Percentiles rank a stretch among this genome's conserved stretches.
Evolutionary conservation across 768 basidiomycete genomes (phyloP).

Genomic region (Pleurotus pulmonarius): DNA sequence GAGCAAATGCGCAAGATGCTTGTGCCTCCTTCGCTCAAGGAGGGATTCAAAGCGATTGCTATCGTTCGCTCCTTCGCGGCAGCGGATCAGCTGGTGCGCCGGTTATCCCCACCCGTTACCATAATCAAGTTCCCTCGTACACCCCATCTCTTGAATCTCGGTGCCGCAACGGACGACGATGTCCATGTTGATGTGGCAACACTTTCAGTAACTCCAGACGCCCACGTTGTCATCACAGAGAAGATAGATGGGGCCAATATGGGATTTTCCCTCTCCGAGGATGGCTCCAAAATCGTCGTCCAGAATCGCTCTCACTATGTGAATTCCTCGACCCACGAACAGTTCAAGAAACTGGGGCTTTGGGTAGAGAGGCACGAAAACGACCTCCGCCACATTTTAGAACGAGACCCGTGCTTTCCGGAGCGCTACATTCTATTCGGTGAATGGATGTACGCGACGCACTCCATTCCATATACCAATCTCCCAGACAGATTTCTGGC

Average conservation of each 20-base stretch:
- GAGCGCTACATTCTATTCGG: slow-evolving; percentile 60
- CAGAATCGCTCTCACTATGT: slow-evolving; percentile 66
- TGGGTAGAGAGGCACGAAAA: slow-evolving; percentile 51
- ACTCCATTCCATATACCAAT: slow-evolving; percentile 53
- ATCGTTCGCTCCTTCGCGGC: slow-evolving; percentile 48
- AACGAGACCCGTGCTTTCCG: slow-evolving; percentile 47
- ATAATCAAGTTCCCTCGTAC: slow-evolving; percentile 62
- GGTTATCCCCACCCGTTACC: slow-evolving; percentile 36
- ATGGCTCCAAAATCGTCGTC: slow-evolving; percentile 41
- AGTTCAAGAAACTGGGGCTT: slow-evolving; percentile 53
- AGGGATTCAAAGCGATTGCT: slow-evolving; percentile 51
- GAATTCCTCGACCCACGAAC: slow-evolving; percentile 50
- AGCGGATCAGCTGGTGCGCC: slow-evolving; percentile 40
- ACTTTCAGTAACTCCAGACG: slow-evolving; percentile 11
- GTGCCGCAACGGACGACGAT: slow-evolving; percentile 54
- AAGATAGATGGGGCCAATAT: slow-evolving; percentile 69
- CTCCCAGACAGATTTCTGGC: slow-evolving; percentile 57
- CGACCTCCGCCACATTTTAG: slow-evolving; percentile 38
- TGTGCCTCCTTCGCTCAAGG: slow-evolving; percentile 38
- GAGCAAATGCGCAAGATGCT: slow-evolving; percentile 48
- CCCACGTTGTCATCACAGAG: slow-evolving; percentile 50
- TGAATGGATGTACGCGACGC: slow-evolving; percentile 61
- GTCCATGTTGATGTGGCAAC: slow-evolving; percentile 27
- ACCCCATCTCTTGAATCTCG: slow-evolving; percentile 54
- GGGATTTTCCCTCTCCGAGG: slow-evolving; percentile 54